Percentiles rank a stretch among this genome's conserved stretches.
Conservation (phyloP, 169 alveolate species). For the Plasmodium falciparum region DNA sequence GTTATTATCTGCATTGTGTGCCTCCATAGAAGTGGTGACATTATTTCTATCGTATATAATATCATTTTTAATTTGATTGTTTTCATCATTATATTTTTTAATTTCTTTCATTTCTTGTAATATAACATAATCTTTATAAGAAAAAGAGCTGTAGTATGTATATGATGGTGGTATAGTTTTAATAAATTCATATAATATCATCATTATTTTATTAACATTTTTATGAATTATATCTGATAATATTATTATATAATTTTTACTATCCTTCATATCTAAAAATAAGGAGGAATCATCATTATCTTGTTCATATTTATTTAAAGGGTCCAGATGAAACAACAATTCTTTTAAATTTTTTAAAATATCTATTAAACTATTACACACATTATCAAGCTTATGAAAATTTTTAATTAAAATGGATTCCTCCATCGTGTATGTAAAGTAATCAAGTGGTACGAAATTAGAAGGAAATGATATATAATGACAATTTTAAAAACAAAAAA, state of each 20-base stretch:
- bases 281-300: constrained; percentile 21
- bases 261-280: constrained; percentile 33
- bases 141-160: constrained; percentile 45
- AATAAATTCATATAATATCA: constrained; percentile 50
- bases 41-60: neutral
- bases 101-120: constrained; percentile 37
- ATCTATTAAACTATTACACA: constrained; percentile 31
- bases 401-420: constrained; percentile 26
- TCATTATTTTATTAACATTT: constrained; percentile 34
- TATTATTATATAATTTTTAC: constrained; percentile 43
- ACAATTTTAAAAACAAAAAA: too few species aligned
- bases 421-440: neutral
- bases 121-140: constrained; percentile 25
- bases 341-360: constrained; percentile 49
- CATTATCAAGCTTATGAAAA: constrained; percentile 23
- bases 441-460: too few species aligned
- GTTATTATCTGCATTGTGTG: neutral
- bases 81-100: constrained; percentile 19
- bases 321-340: constrained; percentile 25
- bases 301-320: constrained; percentile 54
- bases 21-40: neutral
- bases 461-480: too few species aligned
- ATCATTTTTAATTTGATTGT: neutral
- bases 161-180: constrained; percentile 73
- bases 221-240: constrained; percentile 57